Conservation (phyloP, 495 filamentous ascomycete genomes). For the Choiromyces venosus region DNA sequence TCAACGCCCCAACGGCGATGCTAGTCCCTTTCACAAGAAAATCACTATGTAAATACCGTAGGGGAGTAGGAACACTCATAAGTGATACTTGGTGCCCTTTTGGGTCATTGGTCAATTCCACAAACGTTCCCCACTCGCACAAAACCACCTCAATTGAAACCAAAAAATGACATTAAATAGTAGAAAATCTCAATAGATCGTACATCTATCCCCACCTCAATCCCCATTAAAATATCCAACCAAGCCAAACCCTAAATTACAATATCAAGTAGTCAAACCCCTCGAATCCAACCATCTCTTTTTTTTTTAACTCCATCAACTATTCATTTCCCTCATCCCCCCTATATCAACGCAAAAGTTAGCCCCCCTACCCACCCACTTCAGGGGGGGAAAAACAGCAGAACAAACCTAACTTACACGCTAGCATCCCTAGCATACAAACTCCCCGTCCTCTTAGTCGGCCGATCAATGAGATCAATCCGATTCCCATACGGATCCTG, state of each 20-base stretch:
- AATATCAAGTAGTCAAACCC: neutral
- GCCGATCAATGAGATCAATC: constrained; percentile 20
- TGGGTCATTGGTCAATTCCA: no score
- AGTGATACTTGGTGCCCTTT: no score
- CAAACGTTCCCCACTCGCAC: neutral
- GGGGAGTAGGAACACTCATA: no score
- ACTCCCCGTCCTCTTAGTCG: constrained; percentile 20
- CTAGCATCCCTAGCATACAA: constrained; percentile 19
- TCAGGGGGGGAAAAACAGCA: neutral
- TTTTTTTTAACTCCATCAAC: neutral
- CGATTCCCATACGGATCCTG: constrained; percentile 20
- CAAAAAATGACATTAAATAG: neutral
- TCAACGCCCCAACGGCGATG: no score
- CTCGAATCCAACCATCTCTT: neutral
- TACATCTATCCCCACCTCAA: neutral
- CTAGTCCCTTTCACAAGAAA: no score
- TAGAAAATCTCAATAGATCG: neutral
- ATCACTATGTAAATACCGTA: no score
- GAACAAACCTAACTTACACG: neutral
- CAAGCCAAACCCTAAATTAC: neutral
- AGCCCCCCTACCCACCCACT: neutral
- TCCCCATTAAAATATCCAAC: neutral
- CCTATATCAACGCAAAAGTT: neutral
- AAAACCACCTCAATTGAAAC: neutral
- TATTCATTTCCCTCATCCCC: neutral